These are phyloP conservation scores for Heteromeles arbutifolia DNA, from an alignment of 306 rosid genomes.

Conservation along the genomic window DNA sequence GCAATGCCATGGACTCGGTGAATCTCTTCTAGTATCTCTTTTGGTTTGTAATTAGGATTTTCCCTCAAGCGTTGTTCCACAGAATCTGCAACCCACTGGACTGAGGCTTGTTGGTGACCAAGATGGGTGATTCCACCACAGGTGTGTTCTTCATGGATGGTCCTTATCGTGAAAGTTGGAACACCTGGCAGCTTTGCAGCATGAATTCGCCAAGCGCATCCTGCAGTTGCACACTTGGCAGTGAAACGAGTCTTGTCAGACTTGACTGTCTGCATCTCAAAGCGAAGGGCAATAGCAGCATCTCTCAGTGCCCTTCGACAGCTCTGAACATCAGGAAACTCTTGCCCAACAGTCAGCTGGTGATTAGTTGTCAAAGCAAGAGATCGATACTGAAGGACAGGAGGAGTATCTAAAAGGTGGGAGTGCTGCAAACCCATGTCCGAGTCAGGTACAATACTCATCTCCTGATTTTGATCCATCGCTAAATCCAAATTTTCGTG, in stretches of 20 bases:
- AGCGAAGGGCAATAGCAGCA: slow-evolving; percentile 48
- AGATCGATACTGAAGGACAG: slow-evolving; percentile 35
- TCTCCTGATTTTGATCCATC: slow-evolving; percentile 35
- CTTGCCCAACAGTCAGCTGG: slow-evolving; percentile 46
- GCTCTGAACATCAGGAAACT: slow-evolving; percentile 48
- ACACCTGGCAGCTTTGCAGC: slow-evolving; percentile 52
- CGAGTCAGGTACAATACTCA: slow-evolving; percentile 21
- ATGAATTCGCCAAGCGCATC: slow-evolving; percentile 59
- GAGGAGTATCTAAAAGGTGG: slow-evolving; percentile 11
- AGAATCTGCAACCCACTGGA: slow-evolving; percentile 51
- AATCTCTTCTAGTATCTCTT: slow-evolving; percentile 53
- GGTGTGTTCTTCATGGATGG: slow-evolving; percentile 40
- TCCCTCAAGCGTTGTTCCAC: slow-evolving; percentile 44
- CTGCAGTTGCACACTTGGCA: slow-evolving; percentile 44
- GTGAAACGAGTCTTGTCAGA: slow-evolving; percentile 54
- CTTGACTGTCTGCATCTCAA: slow-evolving; percentile 45
- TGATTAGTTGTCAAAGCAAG: slow-evolving; percentile 4
- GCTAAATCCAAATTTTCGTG: slow-evolving; percentile 33
- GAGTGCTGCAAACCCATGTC: slow-evolving; percentile 25
- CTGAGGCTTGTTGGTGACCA: slow-evolving; percentile 55
- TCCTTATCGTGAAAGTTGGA: slow-evolving; percentile 46
- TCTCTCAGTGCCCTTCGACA: slow-evolving; percentile 57
- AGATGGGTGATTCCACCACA: slow-evolving; percentile 48
- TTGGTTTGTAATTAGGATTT: slow-evolving; percentile 44
- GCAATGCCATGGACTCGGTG: slow-evolving; percentile 49